Conservation (phyloP, 768 basidiomycete genomes). For the Amanita thiersii region DNA sequence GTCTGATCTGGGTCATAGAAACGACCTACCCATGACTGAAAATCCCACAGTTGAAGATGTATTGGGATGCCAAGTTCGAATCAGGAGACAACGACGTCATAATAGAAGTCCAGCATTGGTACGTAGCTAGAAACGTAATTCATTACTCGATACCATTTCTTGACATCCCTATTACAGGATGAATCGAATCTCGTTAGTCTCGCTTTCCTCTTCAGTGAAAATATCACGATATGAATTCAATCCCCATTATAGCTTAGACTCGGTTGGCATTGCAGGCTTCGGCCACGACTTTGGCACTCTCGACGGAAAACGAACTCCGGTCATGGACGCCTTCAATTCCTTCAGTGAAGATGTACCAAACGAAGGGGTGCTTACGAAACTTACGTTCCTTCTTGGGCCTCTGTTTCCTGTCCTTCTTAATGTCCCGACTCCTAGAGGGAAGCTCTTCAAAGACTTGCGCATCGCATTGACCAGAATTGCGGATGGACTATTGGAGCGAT, state of each 20-base stretch:
- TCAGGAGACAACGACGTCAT: conserved; percentile 16
- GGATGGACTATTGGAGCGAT: conserved; percentile 27
- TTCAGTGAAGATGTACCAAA: conserved; percentile 16
- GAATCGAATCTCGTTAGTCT: conserved; percentile 34
- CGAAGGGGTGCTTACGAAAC: conserved; percentile 18
- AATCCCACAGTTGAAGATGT: conserved; percentile 22
- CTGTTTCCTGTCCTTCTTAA: conserved; percentile 25
- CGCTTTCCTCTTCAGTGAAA: not conserved
- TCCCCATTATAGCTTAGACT: conserved; percentile 35
- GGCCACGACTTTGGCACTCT: conserved; percentile 48
- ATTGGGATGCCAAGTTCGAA: conserved; percentile 22
- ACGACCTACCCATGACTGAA: conserved; percentile 1
- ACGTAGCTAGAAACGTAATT: conserved; percentile 4
- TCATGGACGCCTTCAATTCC: conserved; percentile 32
- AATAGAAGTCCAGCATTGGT: conserved; percentile 45
- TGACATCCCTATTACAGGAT: conserved; percentile 20
- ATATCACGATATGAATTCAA: not conserved
- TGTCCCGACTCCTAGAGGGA: conserved; percentile 27
- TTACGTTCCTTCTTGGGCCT: conserved; percentile 27
- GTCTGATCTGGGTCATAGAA: not conserved
- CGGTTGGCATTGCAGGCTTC: conserved; percentile 51
- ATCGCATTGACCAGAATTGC: conserved; percentile 30
- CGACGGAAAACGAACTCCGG: conserved; percentile 33
- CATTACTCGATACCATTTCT: not conserved
- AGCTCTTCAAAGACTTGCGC: conserved; percentile 21